Conservation (phyloP, 2,329 filamentous ascomycete species). For the Aspergillus fumigatiaffinis region DNA sequence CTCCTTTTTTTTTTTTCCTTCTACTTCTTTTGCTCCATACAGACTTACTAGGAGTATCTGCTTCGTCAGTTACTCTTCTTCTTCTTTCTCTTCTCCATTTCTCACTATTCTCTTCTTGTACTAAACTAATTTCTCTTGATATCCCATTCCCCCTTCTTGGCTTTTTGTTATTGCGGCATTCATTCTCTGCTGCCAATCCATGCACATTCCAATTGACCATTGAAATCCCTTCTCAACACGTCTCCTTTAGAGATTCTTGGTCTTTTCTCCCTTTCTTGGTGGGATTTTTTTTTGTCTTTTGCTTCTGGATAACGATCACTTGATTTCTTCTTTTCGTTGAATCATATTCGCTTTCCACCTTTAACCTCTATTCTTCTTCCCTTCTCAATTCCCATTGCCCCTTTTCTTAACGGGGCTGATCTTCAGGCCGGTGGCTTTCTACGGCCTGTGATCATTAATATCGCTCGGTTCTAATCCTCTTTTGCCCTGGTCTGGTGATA, state of each 20-base stretch:
- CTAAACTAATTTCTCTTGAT: background rate
- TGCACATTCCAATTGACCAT: constrained; percentile 33
- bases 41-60: background rate
- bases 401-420: constrained; percentile 16
- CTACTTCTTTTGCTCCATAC: background rate
- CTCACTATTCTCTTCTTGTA: constrained; percentile 11
- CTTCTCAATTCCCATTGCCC: constrained; percentile 8
- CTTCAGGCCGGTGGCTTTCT: constrained; percentile 14
- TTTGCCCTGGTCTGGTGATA: constrained; percentile 17
- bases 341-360: background rate
- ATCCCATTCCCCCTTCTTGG: constrained; percentile 3
- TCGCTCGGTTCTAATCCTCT: constrained; percentile 11
- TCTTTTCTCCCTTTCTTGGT: constrained; percentile 20
- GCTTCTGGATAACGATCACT: background rate
- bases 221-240: constrained; percentile 26
- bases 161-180: constrained; percentile 3
- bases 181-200: constrained; percentile 9
- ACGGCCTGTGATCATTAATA: constrained; percentile 12
- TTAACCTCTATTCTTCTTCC: constrained; percentile 15
- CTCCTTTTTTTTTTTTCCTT: background rate
- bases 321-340: background rate
- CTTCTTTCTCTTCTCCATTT: constrained; percentile 13
- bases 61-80: background rate
- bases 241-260: constrained; percentile 22
- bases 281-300: background rate